A percentile compares a stretch with the other conserved stretches of the same genome.
phyloP scores from a whole-genome alignment of 2,329 filamentous ascomycete genomes.

The Xenosphaeropsis pyriputrescens region DNA sequence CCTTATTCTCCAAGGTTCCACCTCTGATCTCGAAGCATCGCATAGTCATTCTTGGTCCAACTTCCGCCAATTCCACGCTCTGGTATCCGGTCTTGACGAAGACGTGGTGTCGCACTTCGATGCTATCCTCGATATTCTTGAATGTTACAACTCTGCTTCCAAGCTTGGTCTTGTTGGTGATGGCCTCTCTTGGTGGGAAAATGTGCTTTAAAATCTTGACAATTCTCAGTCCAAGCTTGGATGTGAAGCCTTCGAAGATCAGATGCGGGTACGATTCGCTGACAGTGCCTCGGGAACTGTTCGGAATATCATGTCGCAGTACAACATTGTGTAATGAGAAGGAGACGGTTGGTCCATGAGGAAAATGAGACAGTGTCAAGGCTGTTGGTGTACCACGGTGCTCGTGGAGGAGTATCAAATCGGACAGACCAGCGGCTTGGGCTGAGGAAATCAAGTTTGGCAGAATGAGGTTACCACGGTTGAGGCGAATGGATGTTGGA shows the following conservation, averaged over 20 bases:
- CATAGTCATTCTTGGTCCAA: constrained; percentile 96
- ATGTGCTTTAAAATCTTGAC: constrained; percentile 87
- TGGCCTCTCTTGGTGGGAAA: constrained; percentile 75
- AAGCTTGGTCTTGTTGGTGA: constrained; percentile 57
- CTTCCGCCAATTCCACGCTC: constrained; percentile 76
- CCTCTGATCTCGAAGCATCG: constrained; percentile 82
- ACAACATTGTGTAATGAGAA: constrained; percentile 91
- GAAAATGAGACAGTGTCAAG: constrained; percentile 73
- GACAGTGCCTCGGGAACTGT: constrained; percentile 73
- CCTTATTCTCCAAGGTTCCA: constrained; percentile 85
- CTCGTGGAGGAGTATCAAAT: constrained; percentile 80
- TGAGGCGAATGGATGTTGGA: constrained; percentile 75
- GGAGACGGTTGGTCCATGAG: constrained; percentile 74
- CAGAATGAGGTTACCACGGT: constrained; percentile 80
- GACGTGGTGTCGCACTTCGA: constrained; percentile 86
- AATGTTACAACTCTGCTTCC: constrained; percentile 86
- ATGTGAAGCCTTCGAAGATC: constrained; percentile 88
- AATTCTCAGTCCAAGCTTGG: constrained; percentile 64
- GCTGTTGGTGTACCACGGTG: constrained; percentile 87
- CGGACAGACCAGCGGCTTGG: constrained; percentile 64
- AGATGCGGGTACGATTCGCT: constrained; percentile 88
- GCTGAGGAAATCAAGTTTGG: constrained; percentile 75
- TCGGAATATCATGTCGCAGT: constrained; percentile 82
- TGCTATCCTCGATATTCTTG: constrained; percentile 84
- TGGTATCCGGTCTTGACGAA: constrained; percentile 89